These are phyloP conservation scores for Starmera amethionina DNA, from an alignment of 805 yeast species.

Conservation along the genomic window DNA sequence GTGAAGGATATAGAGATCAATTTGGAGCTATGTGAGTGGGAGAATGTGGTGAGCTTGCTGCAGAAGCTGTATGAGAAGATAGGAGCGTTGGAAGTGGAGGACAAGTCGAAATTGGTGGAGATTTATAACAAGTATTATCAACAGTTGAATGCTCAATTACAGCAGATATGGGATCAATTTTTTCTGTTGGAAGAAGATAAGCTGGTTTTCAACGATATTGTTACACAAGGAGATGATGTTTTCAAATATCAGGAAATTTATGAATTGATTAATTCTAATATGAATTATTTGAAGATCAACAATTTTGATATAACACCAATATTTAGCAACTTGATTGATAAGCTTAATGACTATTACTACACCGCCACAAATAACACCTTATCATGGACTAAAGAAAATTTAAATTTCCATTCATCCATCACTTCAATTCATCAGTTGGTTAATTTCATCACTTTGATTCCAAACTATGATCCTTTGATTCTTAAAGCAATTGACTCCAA, in stretches of 20 bases:
- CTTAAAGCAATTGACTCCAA: too few relatives aligned
- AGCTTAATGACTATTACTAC: too few relatives aligned
- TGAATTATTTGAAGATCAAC: too few relatives aligned
- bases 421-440: too few relatives aligned
- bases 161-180: slow-evolving; percentile 8
- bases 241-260: slow-evolving; percentile 8
- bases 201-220: slow-evolving; percentile 8
- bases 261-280: slow-evolving; percentile 4
- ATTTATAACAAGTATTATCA: slow-evolving; percentile 2
- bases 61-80: slow-evolving; percentile 8
- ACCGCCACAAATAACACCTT: too few relatives aligned
- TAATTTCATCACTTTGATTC: not conserved
- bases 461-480: not conserved
- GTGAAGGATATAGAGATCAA: slow-evolving; percentile 16
- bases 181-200: slow-evolving; percentile 2
- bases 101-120: not conserved
- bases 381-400: too few relatives aligned
- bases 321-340: slow-evolving; percentile 3
- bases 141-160: slow-evolving; percentile 1
- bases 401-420: too few relatives aligned
- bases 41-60: slow-evolving; percentile 12
- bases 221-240: slow-evolving; percentile 11
- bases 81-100: not conserved
- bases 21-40: slow-evolving; percentile 15
- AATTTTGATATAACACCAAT: slow-evolving; percentile 2